Conservation (phyloP, 768 basidiomycete species). For the Boletus fagicola region DNA sequence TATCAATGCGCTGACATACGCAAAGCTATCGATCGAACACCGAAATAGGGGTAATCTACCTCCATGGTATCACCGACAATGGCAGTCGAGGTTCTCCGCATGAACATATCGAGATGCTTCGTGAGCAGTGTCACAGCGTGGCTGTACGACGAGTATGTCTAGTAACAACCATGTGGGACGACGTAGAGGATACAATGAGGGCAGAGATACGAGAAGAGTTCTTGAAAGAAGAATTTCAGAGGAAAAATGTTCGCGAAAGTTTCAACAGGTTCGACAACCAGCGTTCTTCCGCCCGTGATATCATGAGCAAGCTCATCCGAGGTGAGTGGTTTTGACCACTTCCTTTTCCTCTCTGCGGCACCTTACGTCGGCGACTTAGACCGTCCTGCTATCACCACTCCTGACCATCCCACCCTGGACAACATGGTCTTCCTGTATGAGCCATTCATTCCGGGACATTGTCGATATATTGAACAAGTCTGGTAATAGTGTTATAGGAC, state of each 20-base stretch:
- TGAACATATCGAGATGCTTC: background rate
- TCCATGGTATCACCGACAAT: slow-evolving; percentile 11
- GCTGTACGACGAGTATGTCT: slow-evolving; percentile 3
- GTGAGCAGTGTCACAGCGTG: background rate
- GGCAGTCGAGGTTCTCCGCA: background rate
- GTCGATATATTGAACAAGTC: too few relatives aligned
- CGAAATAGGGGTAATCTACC: slow-evolving; percentile 3
- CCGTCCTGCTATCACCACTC: too few relatives aligned
- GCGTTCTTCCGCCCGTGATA: background rate
- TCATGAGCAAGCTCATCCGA: background rate
- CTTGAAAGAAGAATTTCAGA: slow-evolving; percentile 1
- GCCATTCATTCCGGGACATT: too few relatives aligned
- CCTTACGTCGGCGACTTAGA: too few relatives aligned
- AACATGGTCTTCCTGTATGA: too few relatives aligned
- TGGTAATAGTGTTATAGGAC: too few relatives aligned
- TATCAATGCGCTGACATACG: background rate
- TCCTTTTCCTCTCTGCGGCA: too few relatives aligned
- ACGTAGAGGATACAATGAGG: background rate
- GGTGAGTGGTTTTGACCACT: too few relatives aligned
- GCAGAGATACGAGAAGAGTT: background rate
- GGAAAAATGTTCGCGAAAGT: background rate
- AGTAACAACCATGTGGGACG: slow-evolving; percentile 13
- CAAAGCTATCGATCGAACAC: background rate
- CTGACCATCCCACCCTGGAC: too few relatives aligned
- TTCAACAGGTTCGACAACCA: slow-evolving; percentile 8